These are phyloP conservation scores for Thelonectria olida DNA, from an alignment of 2,329 filamentous ascomycete species.

Conservation along the genomic window DNA sequence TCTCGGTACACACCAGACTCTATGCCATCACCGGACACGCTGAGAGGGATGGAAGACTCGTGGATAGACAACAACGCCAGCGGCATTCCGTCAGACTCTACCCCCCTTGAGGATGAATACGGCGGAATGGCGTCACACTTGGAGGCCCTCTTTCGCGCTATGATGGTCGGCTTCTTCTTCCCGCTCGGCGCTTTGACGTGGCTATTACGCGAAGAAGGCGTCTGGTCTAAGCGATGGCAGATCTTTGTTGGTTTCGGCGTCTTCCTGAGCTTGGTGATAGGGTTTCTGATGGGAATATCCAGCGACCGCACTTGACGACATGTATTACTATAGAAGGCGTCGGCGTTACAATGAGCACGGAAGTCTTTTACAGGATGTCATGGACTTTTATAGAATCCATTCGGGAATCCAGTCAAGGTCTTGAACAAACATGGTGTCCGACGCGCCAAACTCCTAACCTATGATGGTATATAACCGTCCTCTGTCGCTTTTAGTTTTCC, in stretches of 20 bases:
- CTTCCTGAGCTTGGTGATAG: slow-evolving; percentile 80
- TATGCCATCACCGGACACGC: slow-evolving; percentile 80
- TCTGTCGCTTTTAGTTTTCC: slow-evolving; percentile 13
- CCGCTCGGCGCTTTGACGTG: slow-evolving; percentile 87
- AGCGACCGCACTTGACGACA: slow-evolving; percentile 41
- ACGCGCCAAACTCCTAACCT: slow-evolving; percentile 37
- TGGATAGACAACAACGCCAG: slow-evolving; percentile 82
- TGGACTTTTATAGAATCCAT: slow-evolving; percentile 32
- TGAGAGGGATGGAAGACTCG: slow-evolving; percentile 83
- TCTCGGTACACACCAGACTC: slow-evolving; percentile 87
- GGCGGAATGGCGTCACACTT: slow-evolving; percentile 65
- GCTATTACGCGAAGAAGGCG: slow-evolving; percentile 85
- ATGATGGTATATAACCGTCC: slow-evolving; percentile 33
- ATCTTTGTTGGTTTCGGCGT: slow-evolving; percentile 89
- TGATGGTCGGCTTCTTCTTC: slow-evolving; percentile 94
- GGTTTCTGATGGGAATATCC: slow-evolving; percentile 66
- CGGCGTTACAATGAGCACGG: slow-evolving; percentile 13
- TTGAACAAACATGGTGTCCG: slow-evolving; percentile 18
- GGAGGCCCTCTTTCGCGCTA: slow-evolving; percentile 88
- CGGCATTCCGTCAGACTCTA: slow-evolving; percentile 50
- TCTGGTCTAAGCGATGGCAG: slow-evolving; percentile 85
- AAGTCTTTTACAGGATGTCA: slow-evolving; percentile 23
- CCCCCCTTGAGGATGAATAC: slow-evolving; percentile 54
- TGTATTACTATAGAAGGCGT: slow-evolving; percentile 16
- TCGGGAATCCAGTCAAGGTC: slow-evolving; percentile 19